These are phyloP conservation scores for Rhododendron henanense DNA, from an alignment of 148 eudicot species.

Conservation along the genomic window DNA sequence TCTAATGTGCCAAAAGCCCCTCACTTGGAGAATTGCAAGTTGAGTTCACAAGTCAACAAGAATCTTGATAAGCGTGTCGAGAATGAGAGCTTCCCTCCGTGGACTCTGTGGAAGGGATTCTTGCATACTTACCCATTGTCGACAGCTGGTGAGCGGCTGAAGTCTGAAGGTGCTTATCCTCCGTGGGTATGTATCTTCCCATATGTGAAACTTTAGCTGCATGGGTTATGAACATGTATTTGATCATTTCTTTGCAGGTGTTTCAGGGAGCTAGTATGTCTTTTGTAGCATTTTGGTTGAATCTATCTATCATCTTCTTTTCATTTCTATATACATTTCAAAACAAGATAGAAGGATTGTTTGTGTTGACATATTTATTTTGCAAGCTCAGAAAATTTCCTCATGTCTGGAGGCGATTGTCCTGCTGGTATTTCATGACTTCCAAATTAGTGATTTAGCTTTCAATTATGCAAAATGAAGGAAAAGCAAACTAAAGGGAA, in stretches of 20 bases:
- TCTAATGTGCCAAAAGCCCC: conserved; percentile 61
- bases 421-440: neutral
- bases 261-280: neutral
- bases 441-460: neutral
- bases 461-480: neutral
- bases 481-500: neutral
- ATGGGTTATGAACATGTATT: neutral
- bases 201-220: neutral
- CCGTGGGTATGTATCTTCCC: conserved; percentile 51
- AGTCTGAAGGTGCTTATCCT: conserved; percentile 77
- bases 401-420: neutral
- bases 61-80: conserved; percentile 55
- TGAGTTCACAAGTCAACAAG: conserved; percentile 33
- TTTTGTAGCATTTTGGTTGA: neutral
- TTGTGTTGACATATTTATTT: neutral
- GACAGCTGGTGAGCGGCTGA: conserved; percentile 37
- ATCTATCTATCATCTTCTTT: neutral
- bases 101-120: conserved; percentile 89
- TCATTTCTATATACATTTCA: neutral
- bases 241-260: neutral
- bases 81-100: conserved; percentile 61
- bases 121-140: conserved; percentile 38
- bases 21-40: conserved; percentile 77
- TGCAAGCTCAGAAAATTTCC: too few species aligned
- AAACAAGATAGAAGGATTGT: neutral